These are phyloP conservation scores for Axilococcus clingmanii DNA, from an alignment of 139 green algal species.

Conservation along the genomic window DNA sequence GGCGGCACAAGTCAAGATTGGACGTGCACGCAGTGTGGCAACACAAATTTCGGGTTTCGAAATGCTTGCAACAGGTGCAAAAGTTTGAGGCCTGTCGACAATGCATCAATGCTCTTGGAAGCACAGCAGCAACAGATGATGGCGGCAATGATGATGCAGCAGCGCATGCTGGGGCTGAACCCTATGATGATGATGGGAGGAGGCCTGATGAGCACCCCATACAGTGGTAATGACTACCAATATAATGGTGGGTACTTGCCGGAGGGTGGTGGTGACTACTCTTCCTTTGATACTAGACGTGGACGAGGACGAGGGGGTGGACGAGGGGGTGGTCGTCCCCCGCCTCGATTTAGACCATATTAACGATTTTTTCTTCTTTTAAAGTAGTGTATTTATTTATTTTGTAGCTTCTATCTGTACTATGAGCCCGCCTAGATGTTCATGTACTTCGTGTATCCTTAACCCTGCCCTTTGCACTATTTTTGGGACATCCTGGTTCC, in stretches of 20 bases:
- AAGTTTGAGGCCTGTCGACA: neutral
- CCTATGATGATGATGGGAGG: conserved; percentile 5
- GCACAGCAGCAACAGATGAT: neutral
- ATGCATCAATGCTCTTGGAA: too few species aligned
- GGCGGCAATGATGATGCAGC: conserved; percentile 2
- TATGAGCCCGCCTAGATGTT: too few species aligned
- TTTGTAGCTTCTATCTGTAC: too few species aligned
- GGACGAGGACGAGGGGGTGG: conserved; percentile 19
- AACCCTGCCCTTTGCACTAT: conserved; percentile 25
- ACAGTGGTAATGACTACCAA: conserved; percentile 17
- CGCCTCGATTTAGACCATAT: conserved; percentile 1
- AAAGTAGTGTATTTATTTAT: too few species aligned
- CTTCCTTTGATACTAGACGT: conserved; percentile 7
- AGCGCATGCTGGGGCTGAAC: neutral
- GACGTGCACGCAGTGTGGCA: conserved; percentile 30
- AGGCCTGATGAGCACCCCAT: conserved; percentile 16
- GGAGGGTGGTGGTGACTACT: neutral
- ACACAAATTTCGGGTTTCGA: conserved; percentile 44
- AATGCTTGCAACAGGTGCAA: conserved; percentile 32
- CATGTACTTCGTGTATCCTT: too few species aligned
- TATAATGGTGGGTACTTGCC: conserved; percentile 12
- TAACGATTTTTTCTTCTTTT: too few species aligned
- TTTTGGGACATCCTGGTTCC: conserved; percentile 46
- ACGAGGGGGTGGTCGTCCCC: neutral
- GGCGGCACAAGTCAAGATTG: too few species aligned